These are phyloP conservation scores for Phytopythium kandeliae DNA, from an alignment of 352 stramenopile species.

Conservation along the genomic window DNA sequence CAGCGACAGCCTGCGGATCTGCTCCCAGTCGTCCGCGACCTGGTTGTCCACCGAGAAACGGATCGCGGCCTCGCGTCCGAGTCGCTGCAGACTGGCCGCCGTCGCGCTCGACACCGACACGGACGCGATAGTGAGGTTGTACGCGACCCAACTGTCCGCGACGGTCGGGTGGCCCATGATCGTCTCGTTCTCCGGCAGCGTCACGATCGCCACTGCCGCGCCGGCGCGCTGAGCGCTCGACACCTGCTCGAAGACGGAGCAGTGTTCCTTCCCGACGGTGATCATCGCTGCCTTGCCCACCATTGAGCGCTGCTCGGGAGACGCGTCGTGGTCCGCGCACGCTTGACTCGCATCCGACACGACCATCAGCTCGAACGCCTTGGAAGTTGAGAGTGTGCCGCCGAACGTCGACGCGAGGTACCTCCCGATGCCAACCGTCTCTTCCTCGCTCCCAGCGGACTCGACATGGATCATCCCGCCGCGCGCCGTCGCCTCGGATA, in stretches of 20 bases:
- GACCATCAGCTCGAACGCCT: conserved; percentile 14
- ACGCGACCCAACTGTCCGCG: conserved; percentile 43
- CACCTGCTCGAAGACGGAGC: conserved; percentile 36
- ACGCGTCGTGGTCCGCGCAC: conserved; percentile 14
- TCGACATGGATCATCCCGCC: conserved; percentile 30
- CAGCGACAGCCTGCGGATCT: conserved; percentile 27
- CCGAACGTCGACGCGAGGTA: conserved; percentile 55
- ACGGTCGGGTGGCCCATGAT: conserved; percentile 31
- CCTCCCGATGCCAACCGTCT: conserved; percentile 21
- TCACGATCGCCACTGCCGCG: conserved; percentile 28
- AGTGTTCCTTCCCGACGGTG: conserved; percentile 14
- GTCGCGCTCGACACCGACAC: conserved; percentile 32
- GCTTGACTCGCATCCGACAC: conserved; percentile 18
- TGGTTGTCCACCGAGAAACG: conserved; percentile 29
- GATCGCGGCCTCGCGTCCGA: conserved; percentile 13
- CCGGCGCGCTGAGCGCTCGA: conserved; percentile 37
- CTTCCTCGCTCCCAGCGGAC: not conserved
- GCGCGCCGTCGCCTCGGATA: conserved; percentile 17
- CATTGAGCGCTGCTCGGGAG: conserved; percentile 4
- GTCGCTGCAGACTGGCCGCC: conserved; percentile 13
- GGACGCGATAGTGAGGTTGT: conserved; percentile 65
- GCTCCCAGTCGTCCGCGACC: conserved; percentile 46
- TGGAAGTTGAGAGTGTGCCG: conserved; percentile 25
- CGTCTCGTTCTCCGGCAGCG: conserved; percentile 15
- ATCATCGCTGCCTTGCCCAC: conserved; percentile 28